Percentiles rank a stretch among this genome's conserved stretches.
phyloP scores from a whole-genome alignment of 345 rosid species.

The Mercurialis annua region DNA sequence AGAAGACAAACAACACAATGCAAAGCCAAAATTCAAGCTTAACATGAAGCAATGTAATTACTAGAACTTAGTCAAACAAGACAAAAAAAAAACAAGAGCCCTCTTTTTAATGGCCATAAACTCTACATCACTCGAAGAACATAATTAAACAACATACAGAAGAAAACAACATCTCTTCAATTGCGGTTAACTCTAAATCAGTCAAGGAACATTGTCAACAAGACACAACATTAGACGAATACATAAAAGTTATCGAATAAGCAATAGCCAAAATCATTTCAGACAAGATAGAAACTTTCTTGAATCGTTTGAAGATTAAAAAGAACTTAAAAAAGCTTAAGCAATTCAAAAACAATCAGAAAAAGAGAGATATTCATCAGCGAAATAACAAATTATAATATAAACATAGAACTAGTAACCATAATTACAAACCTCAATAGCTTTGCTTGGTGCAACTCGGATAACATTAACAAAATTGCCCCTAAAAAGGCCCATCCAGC shows the following conservation, averaged over 20 bases:
- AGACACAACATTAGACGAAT: not conserved
- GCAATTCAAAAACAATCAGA: not conserved
- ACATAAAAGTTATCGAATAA: not conserved
- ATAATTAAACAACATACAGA: not conserved
- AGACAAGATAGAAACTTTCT: not conserved
- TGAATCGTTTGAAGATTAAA: not conserved
- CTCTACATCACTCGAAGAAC: not conserved
- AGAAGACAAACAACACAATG: not conserved
- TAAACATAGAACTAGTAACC: not conserved
- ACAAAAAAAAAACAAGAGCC: not conserved
- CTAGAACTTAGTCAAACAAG: not conserved
- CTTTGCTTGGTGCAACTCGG: constrained; percentile 90
- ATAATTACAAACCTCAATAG: constrained; percentile 60
- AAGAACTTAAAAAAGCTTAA: too few species aligned
- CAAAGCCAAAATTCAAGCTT: not conserved
- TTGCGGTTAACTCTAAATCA: not conserved
- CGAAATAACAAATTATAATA: not conserved
- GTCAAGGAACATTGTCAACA: not conserved
- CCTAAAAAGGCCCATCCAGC: constrained; percentile 89
- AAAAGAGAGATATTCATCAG: not conserved
- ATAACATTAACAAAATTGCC: constrained; percentile 91
- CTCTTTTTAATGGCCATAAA: not conserved
- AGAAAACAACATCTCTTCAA: not conserved
- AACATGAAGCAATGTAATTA: not conserved
- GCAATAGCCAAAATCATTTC: too few species aligned